These are phyloP conservation scores for Phoma herbarum DNA, from an alignment of 2,329 filamentous ascomycete genomes.

Conservation along the genomic window DNA sequence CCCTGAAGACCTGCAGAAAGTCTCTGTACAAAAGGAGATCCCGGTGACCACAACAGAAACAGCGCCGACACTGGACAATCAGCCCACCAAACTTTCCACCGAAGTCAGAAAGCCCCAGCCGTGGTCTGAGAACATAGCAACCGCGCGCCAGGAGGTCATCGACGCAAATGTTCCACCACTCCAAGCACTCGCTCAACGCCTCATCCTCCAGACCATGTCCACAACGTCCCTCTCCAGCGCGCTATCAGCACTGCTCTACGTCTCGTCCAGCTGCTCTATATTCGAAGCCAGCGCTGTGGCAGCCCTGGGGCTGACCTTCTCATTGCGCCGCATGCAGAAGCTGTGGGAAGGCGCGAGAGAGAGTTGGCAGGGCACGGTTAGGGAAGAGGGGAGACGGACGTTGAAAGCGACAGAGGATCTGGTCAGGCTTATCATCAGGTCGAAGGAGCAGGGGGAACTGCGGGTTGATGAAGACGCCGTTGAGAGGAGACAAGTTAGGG, in stretches of 20 bases:
- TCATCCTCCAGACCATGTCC: constrained; percentile 76
- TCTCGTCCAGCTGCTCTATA: constrained; percentile 60
- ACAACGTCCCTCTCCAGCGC: constrained; percentile 69
- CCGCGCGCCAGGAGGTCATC: constrained; percentile 65
- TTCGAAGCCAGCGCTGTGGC: constrained; percentile 69
- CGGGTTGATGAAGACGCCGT: constrained; percentile 47
- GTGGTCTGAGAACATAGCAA: constrained; percentile 80
- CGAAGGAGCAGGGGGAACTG: constrained; percentile 51
- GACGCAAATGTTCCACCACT: constrained; percentile 54
- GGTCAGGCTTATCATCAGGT: constrained; percentile 57
- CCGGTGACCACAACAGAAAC: constrained; percentile 30
- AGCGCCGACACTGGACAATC: constrained; percentile 30
- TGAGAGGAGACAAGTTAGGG: constrained; percentile 54
- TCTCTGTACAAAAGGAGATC: constrained; percentile 12
- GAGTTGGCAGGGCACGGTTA: constrained; percentile 61
- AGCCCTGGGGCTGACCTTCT: constrained; percentile 66
- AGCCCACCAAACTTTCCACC: constrained; percentile 36
- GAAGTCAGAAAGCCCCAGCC: constrained; percentile 50
- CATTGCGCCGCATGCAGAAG: constrained; percentile 65
- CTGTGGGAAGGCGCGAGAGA: constrained; percentile 64
- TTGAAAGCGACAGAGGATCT: constrained; percentile 63
- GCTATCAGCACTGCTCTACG: constrained; percentile 64
- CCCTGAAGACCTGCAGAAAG: constrained; percentile 33
- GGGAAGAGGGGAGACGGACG: constrained; percentile 66
- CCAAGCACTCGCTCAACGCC: constrained; percentile 56